Evolutionary conservation across 441 rosid genomes (phyloP).

Genomic region (Brassica hybrid): DNA sequence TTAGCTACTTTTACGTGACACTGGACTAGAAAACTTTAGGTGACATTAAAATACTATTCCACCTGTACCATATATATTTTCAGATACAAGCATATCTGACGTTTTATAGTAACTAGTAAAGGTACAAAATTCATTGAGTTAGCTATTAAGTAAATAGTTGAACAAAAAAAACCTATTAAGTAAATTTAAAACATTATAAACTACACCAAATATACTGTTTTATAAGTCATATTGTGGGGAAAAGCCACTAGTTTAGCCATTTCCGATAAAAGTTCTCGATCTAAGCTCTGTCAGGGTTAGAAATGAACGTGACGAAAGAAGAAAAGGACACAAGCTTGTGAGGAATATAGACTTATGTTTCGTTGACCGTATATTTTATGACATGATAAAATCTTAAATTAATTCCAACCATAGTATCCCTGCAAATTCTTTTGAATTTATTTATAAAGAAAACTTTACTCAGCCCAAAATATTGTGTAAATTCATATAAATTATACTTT

Average conservation of each 20-base stretch:
- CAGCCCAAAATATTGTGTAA: not conserved
- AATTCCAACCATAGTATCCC: not conserved
- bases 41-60: conserved; percentile 25
- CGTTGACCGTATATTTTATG: conserved; percentile 25
- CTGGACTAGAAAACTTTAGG: conserved; percentile 10
- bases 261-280: not conserved
- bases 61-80: conserved; percentile 5
- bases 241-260: not conserved
- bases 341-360: conserved; percentile 27
- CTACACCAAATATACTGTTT: not conserved
- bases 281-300: conserved; percentile 6
- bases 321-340: conserved; percentile 23
- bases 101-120: not conserved
- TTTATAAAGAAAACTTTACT: not conserved
- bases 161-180: no score
- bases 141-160: not conserved
- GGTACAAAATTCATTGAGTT: not conserved
- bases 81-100: not conserved
- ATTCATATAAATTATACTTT: not conserved
- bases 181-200: not conserved
- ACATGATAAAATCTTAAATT: not conserved
- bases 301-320: conserved; percentile 7
- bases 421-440: not conserved
- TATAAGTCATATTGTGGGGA: not conserved
- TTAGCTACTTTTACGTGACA: conserved; percentile 28